Conservation (phyloP, 2,329 filamentous ascomycete genomes). For the Phyllosticta citribraziliensis region DNA sequence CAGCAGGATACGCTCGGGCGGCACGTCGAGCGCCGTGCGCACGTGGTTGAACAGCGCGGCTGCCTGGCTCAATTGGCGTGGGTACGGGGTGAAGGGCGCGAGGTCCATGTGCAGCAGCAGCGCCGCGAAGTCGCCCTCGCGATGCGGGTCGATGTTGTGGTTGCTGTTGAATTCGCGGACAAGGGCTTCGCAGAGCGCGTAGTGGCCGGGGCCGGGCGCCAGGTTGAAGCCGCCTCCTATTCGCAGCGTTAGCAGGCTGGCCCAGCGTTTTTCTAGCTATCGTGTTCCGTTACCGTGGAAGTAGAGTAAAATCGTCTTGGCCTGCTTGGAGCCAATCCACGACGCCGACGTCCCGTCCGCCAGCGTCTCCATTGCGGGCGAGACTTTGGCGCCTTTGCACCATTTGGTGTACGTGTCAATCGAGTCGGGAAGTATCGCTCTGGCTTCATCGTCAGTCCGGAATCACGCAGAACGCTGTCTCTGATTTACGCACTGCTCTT, state of each 20-base stretch:
- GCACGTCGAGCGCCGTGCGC: slow-evolving; percentile 2
- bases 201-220: not conserved
- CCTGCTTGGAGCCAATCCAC: slow-evolving; percentile 5
- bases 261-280: not conserved
- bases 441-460: not conserved
- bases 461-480: not conserved
- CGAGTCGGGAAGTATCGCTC: not conserved
- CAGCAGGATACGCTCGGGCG: not conserved
- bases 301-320: slow-evolving; percentile 3
- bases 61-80: slow-evolving; percentile 17
- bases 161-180: not conserved
- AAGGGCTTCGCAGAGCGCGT: not conserved
- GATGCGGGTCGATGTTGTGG: not conserved
- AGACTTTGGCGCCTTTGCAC: not conserved
- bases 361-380: not conserved
- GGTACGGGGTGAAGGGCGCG: slow-evolving; percentile 16
- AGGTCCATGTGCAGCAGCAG: slow-evolving; percentile 17
- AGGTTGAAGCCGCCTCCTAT: slow-evolving; percentile 4
- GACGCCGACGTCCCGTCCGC: slow-evolving; percentile 1
- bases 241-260: not conserved
- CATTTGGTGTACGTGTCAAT: not conserved
- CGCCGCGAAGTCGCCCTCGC: slow-evolving; percentile 5
- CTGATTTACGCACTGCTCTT: not conserved
- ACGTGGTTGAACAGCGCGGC: slow-evolving; percentile 15
- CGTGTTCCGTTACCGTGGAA: not conserved